A percentile compares a stretch with the other conserved stretches of the same genome.
Evolutionary conservation across 805 yeast species (phyloP).

Genomic region (Spathaspora arborariae): DNA sequence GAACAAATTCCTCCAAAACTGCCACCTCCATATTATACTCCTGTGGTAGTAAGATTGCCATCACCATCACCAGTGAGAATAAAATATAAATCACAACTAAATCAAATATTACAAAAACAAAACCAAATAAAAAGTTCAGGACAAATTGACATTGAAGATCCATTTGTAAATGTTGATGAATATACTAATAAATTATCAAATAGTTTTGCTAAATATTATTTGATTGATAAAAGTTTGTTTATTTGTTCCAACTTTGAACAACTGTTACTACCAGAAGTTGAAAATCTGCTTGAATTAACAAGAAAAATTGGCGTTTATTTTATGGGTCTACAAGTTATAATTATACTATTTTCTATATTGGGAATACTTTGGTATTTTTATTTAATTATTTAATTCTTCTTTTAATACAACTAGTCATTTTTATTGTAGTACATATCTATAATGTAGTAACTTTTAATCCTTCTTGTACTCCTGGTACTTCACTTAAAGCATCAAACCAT

Average conservation of each 20-base stretch:
- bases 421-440: not conserved
- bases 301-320: not conserved
- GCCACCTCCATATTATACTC: not conserved
- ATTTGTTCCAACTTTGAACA: not conserved
- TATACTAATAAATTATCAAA: not conserved
- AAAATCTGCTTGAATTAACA: not conserved
- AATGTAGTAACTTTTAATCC: slow-evolving; percentile 15
- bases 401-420: not conserved
- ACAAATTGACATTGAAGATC: not conserved
- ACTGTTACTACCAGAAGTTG: not conserved
- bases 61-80: not conserved
- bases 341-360: not conserved
- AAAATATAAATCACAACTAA: slow-evolving; percentile 4
- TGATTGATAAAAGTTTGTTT: not conserved
- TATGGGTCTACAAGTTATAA: not conserved
- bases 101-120: not conserved
- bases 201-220: slow-evolving; percentile 1
- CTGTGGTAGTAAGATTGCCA: not conserved
- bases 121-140: not conserved
- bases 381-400: not conserved
- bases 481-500: slow-evolving; percentile 36
- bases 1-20: not conserved
- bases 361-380: not conserved
- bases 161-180: not conserved
- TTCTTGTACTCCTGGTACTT: slow-evolving; percentile 28